Base-by-base conservation (phyloP, 1,139 yeast genomes). In the Hyphopichia burtonii region DNA sequence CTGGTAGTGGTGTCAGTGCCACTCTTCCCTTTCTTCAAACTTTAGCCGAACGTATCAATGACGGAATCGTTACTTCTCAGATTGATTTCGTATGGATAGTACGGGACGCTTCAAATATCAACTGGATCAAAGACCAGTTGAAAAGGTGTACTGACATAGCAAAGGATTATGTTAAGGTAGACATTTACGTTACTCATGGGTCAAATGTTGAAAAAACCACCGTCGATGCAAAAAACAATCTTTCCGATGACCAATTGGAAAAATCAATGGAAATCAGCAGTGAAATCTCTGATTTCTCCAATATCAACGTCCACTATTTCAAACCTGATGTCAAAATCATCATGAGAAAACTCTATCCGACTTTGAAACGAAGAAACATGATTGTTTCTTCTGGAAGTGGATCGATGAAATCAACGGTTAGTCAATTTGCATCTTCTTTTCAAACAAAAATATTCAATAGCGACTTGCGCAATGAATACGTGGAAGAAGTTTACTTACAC, bases 1-100 rank as follows among this genome's bases (percentile, higher is more conserved):
- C 78, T 15, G 81, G 87, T 0, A 71, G 80, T 41, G 87, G 86
- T 34, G 70, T 80, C 8, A 69, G 84, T 2, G 82, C 81, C 0
- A 66, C 76, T 2, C 48, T 79, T 16, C 81, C 86, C 3, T 76
- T 74, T 46, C 23, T 38, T 5, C 22, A 16, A 9, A 16, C 10
- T n/a, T 63, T 79, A 42, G 60, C 55, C 38, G 58, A 49, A 41
- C 49, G 61, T 31, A 47, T 58, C 10, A 49, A 51, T 34, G 45
- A 49, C 8, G 31, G 48, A 55, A 42, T 53, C 48, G 38, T 58
- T 14, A 55, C 65, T 14, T 52, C 55, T 37, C 55, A 57, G 4
- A 61, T 80, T 28, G 61, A 69, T 30, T 68, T 82, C 34, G 59
- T 76, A 18, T 82, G 86, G 86, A 55, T 76, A 10, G 66, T 79